Base-by-base conservation (phyloP, 2,329 filamentous ascomycete genomes). In the Dothidotthia symphoricarpi region DNA sequence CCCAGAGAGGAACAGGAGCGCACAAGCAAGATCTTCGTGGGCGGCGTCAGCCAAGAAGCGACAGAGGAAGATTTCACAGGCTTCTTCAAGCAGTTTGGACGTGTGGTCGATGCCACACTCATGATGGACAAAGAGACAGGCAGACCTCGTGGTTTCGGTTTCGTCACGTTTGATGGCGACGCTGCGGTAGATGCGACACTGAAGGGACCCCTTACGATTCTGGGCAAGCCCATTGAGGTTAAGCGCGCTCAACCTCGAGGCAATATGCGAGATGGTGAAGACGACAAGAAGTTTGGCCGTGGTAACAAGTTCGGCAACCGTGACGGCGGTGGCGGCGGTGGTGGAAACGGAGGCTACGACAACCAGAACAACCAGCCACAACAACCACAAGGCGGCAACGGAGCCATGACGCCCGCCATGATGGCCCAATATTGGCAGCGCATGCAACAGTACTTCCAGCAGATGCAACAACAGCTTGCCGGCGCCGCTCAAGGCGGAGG, bases 51-150 rank as follows among this genome's bases (percentile, higher is more conserved):
- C 67, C 93, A 97, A 70, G 93, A 98, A 60, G 93, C 91, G 0
- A 96, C 88, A 1, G 93, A 98, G 60, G 84, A 90, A 46, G 89
- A 97, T 64, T 98, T 98, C 67, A 89, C 88, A 62, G 85, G 93
- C 43, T 98, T 95, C 70, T 98, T 98, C 71, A 88, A 86, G 60
- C 88, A 95, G 61, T 98, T 97, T 58, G 93, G 93, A 17, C 84
- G 91, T 45, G 93, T 98, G 14, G 85, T 98, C 26, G 93, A 98
- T 69, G 93, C 93, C 2, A 98, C 93, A 0, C 81, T 98, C 2
- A 98, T 98, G 93, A 98, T 98, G 83, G 93, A 98, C 67, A 98
- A 98, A 70, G 93, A 98, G 67, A 98, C 93, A 1, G 93, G 93
- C n/a, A 82, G 93, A 27, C 93, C 93, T 3, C 80, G 93, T 61